Evolutionary conservation across 2,329 filamentous ascomycete genomes (phyloP).

Genomic region (Chaetomiaceae sp.): DNA sequence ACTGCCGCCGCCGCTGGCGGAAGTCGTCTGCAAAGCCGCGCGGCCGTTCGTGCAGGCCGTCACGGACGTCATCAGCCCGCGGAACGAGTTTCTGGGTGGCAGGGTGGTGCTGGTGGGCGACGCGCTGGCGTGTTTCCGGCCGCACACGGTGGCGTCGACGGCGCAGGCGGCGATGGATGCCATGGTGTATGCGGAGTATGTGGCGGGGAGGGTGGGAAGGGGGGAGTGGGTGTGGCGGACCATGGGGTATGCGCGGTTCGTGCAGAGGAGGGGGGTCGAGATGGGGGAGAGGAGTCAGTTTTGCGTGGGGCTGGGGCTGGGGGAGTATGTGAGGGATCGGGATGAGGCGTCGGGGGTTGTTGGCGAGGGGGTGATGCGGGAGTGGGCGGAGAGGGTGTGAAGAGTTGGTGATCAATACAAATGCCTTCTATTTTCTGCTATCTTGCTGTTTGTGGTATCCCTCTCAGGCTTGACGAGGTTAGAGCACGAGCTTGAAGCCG

Average conservation of each 20-base stretch:
- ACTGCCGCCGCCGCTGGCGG: conserved; percentile 38
- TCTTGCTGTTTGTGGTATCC: neutral
- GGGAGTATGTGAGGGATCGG: conserved; percentile 34
- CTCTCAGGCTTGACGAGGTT: too few species aligned
- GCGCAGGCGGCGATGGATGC: conserved; percentile 29
- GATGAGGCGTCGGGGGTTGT: conserved; percentile 34
- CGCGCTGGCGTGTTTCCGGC: conserved; percentile 40
- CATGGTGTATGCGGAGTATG: conserved; percentile 34
- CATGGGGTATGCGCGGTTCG: conserved; percentile 33
- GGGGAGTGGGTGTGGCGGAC: conserved; percentile 35
- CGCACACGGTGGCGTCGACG: conserved; percentile 42
- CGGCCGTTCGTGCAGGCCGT: conserved; percentile 41
- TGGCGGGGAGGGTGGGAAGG: conserved; percentile 29
- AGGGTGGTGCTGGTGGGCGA: conserved; percentile 42
- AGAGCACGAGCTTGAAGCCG: conserved; percentile 9
- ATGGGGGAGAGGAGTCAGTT: conserved; percentile 36
- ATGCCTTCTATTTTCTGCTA: too few species aligned
- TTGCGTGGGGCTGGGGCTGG: conserved; percentile 29
- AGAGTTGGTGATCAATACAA: too few species aligned
- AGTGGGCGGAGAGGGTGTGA: too few species aligned
- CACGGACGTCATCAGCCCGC: conserved; percentile 35
- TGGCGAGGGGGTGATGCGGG: too few species aligned
- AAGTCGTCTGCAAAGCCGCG: conserved; percentile 37
- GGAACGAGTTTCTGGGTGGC: conserved; percentile 34
- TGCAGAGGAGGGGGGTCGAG: conserved; percentile 33